Percentiles rank a stretch among this genome's conserved stretches.
Conservation (phyloP, 768 basidiomycete genomes). For the Boletellus emodensis region DNA sequence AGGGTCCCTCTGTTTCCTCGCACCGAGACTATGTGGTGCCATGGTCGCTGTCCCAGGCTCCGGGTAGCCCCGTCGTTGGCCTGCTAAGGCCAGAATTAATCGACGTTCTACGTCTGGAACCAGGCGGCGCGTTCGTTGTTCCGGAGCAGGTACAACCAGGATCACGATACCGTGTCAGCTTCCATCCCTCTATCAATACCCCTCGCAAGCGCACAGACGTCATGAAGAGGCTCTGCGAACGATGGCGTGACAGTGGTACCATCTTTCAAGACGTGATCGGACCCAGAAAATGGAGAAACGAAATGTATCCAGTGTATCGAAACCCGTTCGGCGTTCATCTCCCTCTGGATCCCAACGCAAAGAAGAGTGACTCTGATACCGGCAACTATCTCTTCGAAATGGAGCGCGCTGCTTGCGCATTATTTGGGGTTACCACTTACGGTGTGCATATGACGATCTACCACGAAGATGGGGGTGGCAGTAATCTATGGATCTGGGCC, state of each 20-base stretch:
- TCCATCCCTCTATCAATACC: slow-evolving; percentile 49
- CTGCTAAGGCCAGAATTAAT: slow-evolving; percentile 57
- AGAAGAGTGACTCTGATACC: slow-evolving; percentile 28
- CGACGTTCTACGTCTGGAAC: slow-evolving; percentile 48
- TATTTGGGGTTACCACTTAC: slow-evolving; percentile 89
- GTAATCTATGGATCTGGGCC: slow-evolving; percentile 68
- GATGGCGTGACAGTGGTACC: slow-evolving; percentile 63
- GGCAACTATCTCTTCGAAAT: slow-evolving; percentile 79
- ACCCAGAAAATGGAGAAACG: slow-evolving; percentile 77
- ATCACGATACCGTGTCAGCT: slow-evolving; percentile 38
- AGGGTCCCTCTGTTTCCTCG: slow-evolving; percentile 23
- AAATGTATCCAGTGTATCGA: slow-evolving; percentile 75
- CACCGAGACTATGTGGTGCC: slow-evolving; percentile 49
- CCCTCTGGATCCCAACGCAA: slow-evolving; percentile 30
- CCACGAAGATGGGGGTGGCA: slow-evolving; percentile 34
- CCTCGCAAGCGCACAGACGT: slow-evolving; percentile 55
- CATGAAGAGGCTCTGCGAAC: slow-evolving; percentile 65
- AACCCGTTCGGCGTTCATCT: slow-evolving; percentile 58
- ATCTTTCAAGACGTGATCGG: slow-evolving; percentile 65
- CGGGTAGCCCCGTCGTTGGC: slow-evolving; percentile 54
- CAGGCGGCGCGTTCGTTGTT: slow-evolving; percentile 42
- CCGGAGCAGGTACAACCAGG: slow-evolving; percentile 25
- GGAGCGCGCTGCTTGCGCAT: slow-evolving; percentile 82
- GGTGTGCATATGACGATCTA: slow-evolving; percentile 89
- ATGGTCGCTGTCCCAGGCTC: slow-evolving; percentile 49